phyloP scores from a whole-genome alignment of 2,329 filamentous ascomycete genomes.

The Exophiala lecanii-corni region DNA sequence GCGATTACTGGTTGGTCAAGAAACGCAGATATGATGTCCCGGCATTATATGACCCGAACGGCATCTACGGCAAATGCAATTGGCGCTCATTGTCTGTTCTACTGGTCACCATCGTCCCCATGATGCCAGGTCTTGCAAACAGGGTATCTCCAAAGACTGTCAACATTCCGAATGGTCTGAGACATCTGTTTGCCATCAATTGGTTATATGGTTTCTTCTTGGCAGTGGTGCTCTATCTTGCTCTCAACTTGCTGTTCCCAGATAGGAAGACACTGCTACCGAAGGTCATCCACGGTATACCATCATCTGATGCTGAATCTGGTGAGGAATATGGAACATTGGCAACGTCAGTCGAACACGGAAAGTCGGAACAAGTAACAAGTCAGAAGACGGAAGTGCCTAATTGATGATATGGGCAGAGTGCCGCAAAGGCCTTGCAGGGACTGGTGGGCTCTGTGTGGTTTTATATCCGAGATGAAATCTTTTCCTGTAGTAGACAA shows the following conservation, averaged over 20 bases:
- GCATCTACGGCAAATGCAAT: slow-evolving; percentile 40
- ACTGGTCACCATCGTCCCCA: slow-evolving; percentile 52
- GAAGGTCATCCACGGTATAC: slow-evolving; percentile 21
- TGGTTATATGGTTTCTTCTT: slow-evolving; percentile 60
- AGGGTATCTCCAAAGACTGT: slow-evolving; percentile 28
- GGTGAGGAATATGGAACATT: no score
- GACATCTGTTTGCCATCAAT: slow-evolving; percentile 59
- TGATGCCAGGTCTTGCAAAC: slow-evolving; percentile 51
- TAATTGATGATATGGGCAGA: no score
- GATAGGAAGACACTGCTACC: slow-evolving; percentile 13
- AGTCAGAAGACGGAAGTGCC: no score
- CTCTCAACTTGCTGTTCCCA: slow-evolving; percentile 18
- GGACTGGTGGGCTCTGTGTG: no score
- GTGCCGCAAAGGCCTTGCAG: no score
- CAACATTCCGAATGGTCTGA: no score
- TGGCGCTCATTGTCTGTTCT: slow-evolving; percentile 58
- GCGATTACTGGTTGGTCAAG: slow-evolving; percentile 28
- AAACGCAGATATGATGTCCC: slow-evolving; percentile 19
- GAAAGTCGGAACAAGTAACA: no score
- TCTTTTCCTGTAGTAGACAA: no score
- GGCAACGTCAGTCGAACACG: no score
- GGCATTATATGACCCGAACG: slow-evolving; percentile 21
- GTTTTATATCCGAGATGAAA: no score
- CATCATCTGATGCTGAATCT: no score
- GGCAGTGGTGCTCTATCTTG: slow-evolving; percentile 53